A percentile compares a stretch with the other conserved stretches of the same genome.
These are phyloP conservation scores for Metschnikowia peoriensis DNA, from an alignment of 805 yeast species.

Conservation along the genomic window DNA sequence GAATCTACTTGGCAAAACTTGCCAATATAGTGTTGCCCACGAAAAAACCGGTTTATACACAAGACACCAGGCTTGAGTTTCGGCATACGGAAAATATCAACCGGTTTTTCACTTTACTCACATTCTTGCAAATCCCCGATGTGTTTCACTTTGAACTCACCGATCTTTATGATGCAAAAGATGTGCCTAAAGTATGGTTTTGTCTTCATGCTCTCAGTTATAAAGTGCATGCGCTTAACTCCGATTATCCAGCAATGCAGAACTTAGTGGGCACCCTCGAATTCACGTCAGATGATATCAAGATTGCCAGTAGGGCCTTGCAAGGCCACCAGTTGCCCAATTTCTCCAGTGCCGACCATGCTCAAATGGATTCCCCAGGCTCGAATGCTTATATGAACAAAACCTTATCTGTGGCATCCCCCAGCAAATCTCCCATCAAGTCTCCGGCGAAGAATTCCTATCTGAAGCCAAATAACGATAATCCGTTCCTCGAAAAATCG, in stretches of 20 bases:
- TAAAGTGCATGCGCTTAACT: conserved; percentile 56
- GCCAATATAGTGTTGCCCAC: conserved; percentile 71
- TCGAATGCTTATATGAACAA: conserved; percentile 20
- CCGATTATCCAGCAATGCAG: conserved; percentile 56
- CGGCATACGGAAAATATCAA: conserved; percentile 92
- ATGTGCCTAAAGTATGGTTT: conserved; percentile 90
- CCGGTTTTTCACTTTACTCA: conserved; percentile 69
- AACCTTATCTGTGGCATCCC: conserved; percentile 10
- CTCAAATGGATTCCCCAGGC: conserved; percentile 19
- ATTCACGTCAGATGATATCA: conserved; percentile 68
- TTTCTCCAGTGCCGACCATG: conserved; percentile 48
- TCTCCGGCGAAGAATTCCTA: not conserved
- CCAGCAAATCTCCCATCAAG: conserved; percentile 1
- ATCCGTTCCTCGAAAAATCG: conserved; percentile 9
- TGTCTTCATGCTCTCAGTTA: conserved; percentile 87
- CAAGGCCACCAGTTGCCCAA: conserved; percentile 74
- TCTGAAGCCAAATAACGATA: not conserved
- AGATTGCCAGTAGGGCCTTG: conserved; percentile 65
- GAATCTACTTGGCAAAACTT: conserved; percentile 79
- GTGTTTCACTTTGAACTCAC: conserved; percentile 88
- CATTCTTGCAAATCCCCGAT: conserved; percentile 74
- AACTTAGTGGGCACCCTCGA: conserved; percentile 60
- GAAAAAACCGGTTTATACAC: conserved; percentile 53
- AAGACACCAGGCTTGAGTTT: conserved; percentile 63
- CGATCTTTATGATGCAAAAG: conserved; percentile 87